Evolutionary conservation across 345 rosid species (phyloP).

Genomic region (Murraya koenigii): DNA sequence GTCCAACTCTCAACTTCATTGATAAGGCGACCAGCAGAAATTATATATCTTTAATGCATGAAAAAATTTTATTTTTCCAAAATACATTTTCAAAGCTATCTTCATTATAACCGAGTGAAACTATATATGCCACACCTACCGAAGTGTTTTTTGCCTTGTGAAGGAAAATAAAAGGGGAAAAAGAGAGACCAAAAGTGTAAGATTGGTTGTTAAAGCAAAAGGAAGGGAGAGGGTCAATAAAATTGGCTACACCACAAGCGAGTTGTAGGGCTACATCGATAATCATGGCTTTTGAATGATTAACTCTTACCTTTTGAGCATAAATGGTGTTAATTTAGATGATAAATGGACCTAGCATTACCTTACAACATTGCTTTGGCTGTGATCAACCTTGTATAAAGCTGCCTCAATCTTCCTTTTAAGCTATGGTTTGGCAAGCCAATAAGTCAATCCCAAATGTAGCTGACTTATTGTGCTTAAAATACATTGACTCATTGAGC

Average conservation of each 20-base stretch:
- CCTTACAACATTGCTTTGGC: background rate
- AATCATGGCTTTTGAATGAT: slow-evolving; percentile 19
- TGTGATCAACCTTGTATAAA: background rate
- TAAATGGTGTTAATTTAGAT: background rate
- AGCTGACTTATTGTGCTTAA: background rate
- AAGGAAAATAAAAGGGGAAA: background rate
- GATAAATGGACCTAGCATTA: background rate
- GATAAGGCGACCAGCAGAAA: background rate
- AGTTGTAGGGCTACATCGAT: background rate
- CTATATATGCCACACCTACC: background rate
- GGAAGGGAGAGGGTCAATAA: background rate
- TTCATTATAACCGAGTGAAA: background rate
- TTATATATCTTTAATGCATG: background rate
- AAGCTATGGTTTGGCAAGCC: background rate
- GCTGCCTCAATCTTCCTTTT: background rate
- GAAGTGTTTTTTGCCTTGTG: background rate
- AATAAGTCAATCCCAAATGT: background rate
- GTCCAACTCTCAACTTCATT: too few relatives aligned
- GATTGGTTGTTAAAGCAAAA: background rate
- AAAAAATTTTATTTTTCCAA: too few relatives aligned
- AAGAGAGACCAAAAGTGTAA: background rate
- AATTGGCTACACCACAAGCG: background rate
- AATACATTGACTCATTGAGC: background rate
- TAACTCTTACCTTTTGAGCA: too few relatives aligned
- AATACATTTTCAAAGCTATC: too few relatives aligned